A percentile compares a stretch with the other conserved stretches of the same genome.
Conservation (phyloP, 192 early-diverging fungal genomes). For the Podochytrium sp. region DNA sequence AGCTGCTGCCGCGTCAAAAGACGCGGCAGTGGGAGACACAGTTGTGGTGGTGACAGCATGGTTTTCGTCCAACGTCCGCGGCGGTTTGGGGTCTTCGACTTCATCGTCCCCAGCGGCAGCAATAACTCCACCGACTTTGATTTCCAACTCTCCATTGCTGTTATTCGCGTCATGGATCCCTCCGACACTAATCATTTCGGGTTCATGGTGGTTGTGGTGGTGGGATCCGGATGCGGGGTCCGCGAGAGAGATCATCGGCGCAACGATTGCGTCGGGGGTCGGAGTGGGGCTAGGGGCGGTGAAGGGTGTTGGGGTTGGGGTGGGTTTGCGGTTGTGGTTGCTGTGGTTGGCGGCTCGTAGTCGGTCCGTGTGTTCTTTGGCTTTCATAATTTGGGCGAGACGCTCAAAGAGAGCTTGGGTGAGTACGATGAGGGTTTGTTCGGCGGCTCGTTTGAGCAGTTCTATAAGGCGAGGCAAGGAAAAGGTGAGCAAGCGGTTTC, state of each 20-base stretch:
- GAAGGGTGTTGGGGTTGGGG: neutral
- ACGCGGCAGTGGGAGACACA: too few species aligned
- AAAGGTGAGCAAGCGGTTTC: too few species aligned
- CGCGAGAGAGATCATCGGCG: conserved; percentile 25
- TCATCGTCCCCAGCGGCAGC: neutral
- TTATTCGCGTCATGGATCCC: neutral
- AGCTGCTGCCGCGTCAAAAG: neutral
- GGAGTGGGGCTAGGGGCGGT: neutral
- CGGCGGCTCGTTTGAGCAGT: conserved; percentile 74
- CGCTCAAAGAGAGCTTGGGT: conserved; percentile 78
- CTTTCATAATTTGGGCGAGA: conserved; percentile 10
- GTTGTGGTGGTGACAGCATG: too few species aligned
- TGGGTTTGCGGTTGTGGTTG: neutral
- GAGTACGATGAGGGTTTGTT: conserved; percentile 78
- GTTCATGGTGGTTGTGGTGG: neutral
- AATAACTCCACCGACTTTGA: neutral
- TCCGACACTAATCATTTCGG: conserved; percentile 21
- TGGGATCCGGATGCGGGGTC: neutral
- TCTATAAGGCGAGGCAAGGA: too few species aligned
- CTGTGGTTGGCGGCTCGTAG: neutral
- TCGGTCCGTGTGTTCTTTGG: neutral
- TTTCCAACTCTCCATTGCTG: neutral
- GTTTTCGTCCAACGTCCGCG: too few species aligned
- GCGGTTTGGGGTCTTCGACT: neutral
- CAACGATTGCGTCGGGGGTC: neutral